These are phyloP conservation scores for Cladophialophora yegresii DNA, from an alignment of 2,329 filamentous ascomycete species.

Conservation along the genomic window DNA sequence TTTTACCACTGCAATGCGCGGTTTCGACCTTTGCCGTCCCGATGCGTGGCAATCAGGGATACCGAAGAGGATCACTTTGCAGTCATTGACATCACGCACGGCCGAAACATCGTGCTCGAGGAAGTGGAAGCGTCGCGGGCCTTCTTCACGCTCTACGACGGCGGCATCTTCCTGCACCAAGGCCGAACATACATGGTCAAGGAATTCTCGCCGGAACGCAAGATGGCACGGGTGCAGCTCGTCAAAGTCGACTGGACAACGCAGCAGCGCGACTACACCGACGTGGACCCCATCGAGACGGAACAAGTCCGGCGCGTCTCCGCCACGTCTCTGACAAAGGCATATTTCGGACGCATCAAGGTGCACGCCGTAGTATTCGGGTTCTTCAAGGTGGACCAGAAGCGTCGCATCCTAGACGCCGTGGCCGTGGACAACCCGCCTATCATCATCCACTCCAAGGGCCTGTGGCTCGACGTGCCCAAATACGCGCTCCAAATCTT, in stretches of 20 bases:
- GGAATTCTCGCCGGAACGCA: slow-evolving; percentile 77
- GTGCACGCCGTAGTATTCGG: slow-evolving; percentile 90
- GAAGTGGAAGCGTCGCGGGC: slow-evolving; percentile 95
- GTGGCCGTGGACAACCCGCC: slow-evolving; percentile 92
- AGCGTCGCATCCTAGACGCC: slow-evolving; percentile 81
- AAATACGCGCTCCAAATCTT: slow-evolving; percentile 77
- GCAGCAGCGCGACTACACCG: slow-evolving; percentile 86
- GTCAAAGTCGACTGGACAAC: slow-evolving; percentile 96
- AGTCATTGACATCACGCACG: slow-evolving; percentile 80
- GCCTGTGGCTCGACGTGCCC: slow-evolving; percentile 94
- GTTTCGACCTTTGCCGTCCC: slow-evolving; percentile 81
- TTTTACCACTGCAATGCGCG: slow-evolving; percentile 89
- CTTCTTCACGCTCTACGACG: slow-evolving; percentile 94
- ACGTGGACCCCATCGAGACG: slow-evolving; percentile 90
- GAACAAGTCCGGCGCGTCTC: slow-evolving; percentile 78
- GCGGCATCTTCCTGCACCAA: slow-evolving; percentile 94
- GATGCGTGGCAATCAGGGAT: slow-evolving; percentile 83
- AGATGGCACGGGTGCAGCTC: slow-evolving; percentile 81
- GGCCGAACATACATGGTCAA: slow-evolving; percentile 90
- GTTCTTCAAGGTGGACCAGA: slow-evolving; percentile 94
- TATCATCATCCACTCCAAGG: slow-evolving; percentile 79
- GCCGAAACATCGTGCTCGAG: slow-evolving; percentile 81
- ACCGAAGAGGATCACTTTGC: slow-evolving; percentile 91
- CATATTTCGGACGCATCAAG: slow-evolving; percentile 83
- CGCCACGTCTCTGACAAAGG: slow-evolving; percentile 61